A percentile compares a stretch with the other conserved stretches of the same genome.
These are phyloP conservation scores for Mycena filopes DNA, from an alignment of 768 basidiomycete genomes.

Conservation along the genomic window DNA sequence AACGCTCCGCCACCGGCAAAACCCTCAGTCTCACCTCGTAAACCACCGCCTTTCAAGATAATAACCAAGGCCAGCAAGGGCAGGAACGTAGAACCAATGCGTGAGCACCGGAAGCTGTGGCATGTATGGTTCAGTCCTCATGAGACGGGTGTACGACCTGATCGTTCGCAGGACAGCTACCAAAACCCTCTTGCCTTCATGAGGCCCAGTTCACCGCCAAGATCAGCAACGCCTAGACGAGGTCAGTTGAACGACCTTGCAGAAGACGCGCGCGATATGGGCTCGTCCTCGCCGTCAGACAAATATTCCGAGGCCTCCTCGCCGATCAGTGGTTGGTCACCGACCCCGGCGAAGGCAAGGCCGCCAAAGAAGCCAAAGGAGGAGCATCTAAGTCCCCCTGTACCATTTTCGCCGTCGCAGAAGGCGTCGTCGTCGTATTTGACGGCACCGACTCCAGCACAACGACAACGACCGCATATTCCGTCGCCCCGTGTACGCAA, in stretches of 20 bases:
- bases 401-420: not conserved
- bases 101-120: slow-evolving; percentile 11
- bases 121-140: slow-evolving; percentile 7
- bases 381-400: not conserved
- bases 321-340: slow-evolving; percentile 23
- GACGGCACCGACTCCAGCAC: slow-evolving; percentile 48
- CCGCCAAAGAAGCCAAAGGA: not conserved
- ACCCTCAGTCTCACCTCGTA: slow-evolving; percentile 2
- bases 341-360: not conserved
- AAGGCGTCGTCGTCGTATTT: slow-evolving; percentile 37
- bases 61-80: slow-evolving; percentile 6
- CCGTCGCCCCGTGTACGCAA: slow-evolving; percentile 48
- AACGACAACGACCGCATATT: slow-evolving; percentile 30
- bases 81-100: not conserved
- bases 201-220: slow-evolving; percentile 3
- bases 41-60: slow-evolving; percentile 8
- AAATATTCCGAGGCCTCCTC: slow-evolving; percentile 22
- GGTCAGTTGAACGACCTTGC: slow-evolving; percentile 1
- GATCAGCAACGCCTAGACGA: not conserved
- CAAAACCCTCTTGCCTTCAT: not conserved
- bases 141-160: not conserved
- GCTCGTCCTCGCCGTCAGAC: slow-evolving; percentile 27
- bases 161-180: not conserved
- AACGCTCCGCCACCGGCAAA: slow-evolving; percentile 13
- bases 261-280: slow-evolving; percentile 29